These are phyloP conservation scores for Chionographis japonica DNA, from an alignment of 106 monocot genomes.

Conservation along the genomic window DNA sequence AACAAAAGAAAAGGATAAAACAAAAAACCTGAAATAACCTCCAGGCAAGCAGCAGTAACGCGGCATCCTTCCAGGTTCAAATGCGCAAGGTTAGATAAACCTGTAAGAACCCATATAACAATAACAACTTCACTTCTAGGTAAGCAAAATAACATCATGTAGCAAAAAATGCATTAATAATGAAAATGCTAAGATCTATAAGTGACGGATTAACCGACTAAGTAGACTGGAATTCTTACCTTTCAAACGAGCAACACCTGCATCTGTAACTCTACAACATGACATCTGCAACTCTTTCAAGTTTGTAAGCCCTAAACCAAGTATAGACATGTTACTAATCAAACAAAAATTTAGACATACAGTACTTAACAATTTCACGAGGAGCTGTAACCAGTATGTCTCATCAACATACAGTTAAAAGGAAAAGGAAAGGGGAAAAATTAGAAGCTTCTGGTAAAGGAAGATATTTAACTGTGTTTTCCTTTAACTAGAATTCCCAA, in stretches of 20 bases:
- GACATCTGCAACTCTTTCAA: conserved; percentile 85
- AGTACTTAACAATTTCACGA: neutral
- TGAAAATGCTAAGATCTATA: no score
- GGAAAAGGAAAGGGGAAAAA: no score
- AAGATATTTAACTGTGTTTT: no score
- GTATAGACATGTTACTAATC: neutral
- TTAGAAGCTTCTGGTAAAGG: no score
- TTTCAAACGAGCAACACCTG: conserved; percentile 77
- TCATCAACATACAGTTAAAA: neutral
- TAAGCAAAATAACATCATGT: neutral
- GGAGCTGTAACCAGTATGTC: neutral
- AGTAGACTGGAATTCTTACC: conserved; percentile 24
- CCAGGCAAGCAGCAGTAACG: conserved; percentile 79
- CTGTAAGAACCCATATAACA: conserved; percentile 25
- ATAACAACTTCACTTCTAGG: neutral
- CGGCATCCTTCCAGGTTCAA: conserved; percentile 95
- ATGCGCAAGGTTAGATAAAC: conserved; percentile 56
- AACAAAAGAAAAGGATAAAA: neutral
- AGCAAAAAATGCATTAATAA: no score
- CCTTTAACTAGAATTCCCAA: no score
- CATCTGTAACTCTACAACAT: conserved; percentile 74
- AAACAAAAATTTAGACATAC: neutral
- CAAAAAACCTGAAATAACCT: conserved; percentile 66
- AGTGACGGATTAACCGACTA: no score
- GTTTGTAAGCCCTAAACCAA: conserved; percentile 69